Percentiles rank a stretch among this genome's conserved stretches.
Evolutionary conservation across 805 yeast species (phyloP).

Genomic region (Yamadazyma phyllophila): DNA sequence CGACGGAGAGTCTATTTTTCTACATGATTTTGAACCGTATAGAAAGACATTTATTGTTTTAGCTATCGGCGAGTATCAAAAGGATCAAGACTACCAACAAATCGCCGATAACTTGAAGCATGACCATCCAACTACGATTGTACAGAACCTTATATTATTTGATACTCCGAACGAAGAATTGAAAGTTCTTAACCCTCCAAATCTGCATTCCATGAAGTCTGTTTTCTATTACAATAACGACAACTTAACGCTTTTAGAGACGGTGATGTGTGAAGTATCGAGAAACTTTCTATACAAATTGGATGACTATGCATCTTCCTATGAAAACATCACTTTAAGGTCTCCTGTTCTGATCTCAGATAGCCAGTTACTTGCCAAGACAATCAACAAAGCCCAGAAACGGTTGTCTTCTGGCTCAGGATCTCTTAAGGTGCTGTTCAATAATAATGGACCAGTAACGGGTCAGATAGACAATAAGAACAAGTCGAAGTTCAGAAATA

Average conservation of each 20-base stretch:
- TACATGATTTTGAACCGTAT: slow-evolving; percentile 89
- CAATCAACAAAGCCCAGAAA: slow-evolving; percentile 43
- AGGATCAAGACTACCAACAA: slow-evolving; percentile 5
- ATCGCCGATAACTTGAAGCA: slow-evolving; percentile 32
- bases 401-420: slow-evolving; percentile 41
- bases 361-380: slow-evolving; percentile 41
- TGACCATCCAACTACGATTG: slow-evolving; percentile 50
- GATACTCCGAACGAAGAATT: slow-evolving; percentile 35
- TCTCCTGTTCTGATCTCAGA: slow-evolving; percentile 72
- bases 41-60: slow-evolving; percentile 68
- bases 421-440: slow-evolving; percentile 33
- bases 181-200: slow-evolving; percentile 12
- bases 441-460: slow-evolving; percentile 3
- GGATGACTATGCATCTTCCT: slow-evolving; percentile 68
- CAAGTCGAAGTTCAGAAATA: slow-evolving; percentile 44
- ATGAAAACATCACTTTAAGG: slow-evolving; percentile 74
- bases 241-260: slow-evolving; percentile 43
- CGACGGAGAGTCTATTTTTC: slow-evolving; percentile 58
- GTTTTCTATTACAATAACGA: slow-evolving; percentile 25
- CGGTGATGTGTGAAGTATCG: slow-evolving; percentile 72
- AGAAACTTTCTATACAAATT: slow-evolving; percentile 60
- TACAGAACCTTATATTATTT: slow-evolving; percentile 55
- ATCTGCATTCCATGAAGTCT: slow-evolving; percentile 16
- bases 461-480: slow-evolving; percentile 25
- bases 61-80: slow-evolving; percentile 38